A percentile compares a stretch with the other conserved stretches of the same genome.
These are phyloP conservation scores for Hyaloscypha variabilis DNA, from an alignment of 495 filamentous ascomycete species.

Conservation along the genomic window DNA sequence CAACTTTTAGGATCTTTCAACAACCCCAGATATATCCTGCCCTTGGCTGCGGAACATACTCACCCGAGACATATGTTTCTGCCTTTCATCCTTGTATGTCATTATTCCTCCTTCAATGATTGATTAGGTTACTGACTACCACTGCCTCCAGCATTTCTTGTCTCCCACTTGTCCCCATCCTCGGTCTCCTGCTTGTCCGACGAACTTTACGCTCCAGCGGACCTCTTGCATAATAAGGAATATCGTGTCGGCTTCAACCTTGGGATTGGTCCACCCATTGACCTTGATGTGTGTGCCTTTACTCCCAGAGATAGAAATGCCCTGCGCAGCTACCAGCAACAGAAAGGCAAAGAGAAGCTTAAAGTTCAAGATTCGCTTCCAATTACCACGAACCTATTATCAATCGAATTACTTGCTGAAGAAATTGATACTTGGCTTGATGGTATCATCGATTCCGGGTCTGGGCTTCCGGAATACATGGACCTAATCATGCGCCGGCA, in stretches of 20 bases:
- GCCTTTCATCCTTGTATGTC: background rate
- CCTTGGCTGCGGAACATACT: background rate
- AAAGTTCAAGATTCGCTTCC: slow-evolving; percentile 7
- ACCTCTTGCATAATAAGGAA: background rate
- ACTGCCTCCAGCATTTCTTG: background rate
- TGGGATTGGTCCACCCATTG: slow-evolving; percentile 2
- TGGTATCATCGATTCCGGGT: slow-evolving; percentile 6
- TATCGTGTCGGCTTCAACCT: background rate
- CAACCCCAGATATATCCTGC: background rate
- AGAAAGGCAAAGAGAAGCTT: background rate
- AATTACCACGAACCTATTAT: slow-evolving; percentile 2
- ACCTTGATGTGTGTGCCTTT: slow-evolving; percentile 1
- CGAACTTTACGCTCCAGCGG: background rate
- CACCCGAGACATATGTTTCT: background rate
- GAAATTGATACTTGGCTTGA: slow-evolving; percentile 13
- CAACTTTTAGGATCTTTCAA: background rate
- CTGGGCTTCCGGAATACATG: background rate
- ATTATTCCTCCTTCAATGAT: background rate
- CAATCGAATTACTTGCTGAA: slow-evolving; percentile 4
- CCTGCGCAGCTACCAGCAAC: slow-evolving; percentile 4
- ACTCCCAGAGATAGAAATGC: background rate
- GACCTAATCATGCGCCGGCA: background rate
- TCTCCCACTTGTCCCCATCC: slow-evolving; percentile 1
- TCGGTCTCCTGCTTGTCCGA: slow-evolving; percentile 1
- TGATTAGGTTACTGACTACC: too few relatives aligned